Base-by-base conservation (phyloP, 148 eudicot species). In the Chenopodium quinoa region DNA sequence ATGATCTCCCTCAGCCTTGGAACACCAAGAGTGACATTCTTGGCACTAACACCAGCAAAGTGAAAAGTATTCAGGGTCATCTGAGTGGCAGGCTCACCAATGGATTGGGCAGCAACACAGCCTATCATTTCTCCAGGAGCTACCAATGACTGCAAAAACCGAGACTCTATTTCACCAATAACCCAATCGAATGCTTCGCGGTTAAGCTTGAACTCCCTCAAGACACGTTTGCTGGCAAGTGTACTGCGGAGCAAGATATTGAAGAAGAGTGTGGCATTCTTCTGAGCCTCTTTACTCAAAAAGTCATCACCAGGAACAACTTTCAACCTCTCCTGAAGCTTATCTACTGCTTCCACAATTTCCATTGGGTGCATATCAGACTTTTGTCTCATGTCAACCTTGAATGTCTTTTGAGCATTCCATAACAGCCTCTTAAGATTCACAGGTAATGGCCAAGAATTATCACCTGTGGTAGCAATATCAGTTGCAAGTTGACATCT, bases 11-110 rank as follows among this genome's bases (percentile, higher is more conserved):
- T 92, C 94, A 96, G 91, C 90, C 99, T 85, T 14, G 99, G 99
- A 82, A 96, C 99, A 79, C 99, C 99, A 67, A 96, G 91, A 79
- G 99, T 96, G 83, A 96, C 99, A 89, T 96, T 96, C 91, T 96
- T 96, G 46, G 99, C 99, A 91, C 99, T 96, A 75, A 96, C 99
- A 92, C 99, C 99, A 91, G 99, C 98, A 92, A 91, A 96, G 71
- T 96, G 99, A 82, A 96, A 96, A 56, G 99, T 96, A 78, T 96
- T 96, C 8, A 96, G 92, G 47, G 99, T 96, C 99, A 96, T 96
- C 72, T 96, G 99, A 54, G 99, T 96, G 58, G 99, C 99, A 82
- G 99, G 99, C 84, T 96, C 99, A 80, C 99, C 99, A 85, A 96
- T 96, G n/a, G 99, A 96, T 77, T 96, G 99, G 40, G 99, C 99